These are phyloP conservation scores for Vachellia collinsii DNA, from an alignment of 306 rosid genomes.

Conservation along the genomic window DNA sequence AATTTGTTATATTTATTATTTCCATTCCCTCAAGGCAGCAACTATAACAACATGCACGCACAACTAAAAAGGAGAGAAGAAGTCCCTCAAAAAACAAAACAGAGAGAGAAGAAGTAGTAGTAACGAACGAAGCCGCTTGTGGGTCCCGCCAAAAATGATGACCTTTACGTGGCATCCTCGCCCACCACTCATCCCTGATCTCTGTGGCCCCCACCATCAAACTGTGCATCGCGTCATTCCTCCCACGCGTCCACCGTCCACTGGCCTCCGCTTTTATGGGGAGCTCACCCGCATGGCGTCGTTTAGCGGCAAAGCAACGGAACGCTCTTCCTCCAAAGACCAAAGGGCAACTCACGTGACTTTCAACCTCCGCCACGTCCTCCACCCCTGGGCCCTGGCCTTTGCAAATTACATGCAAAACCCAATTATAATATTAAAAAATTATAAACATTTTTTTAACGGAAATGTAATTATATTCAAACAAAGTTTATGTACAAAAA, in stretches of 20 bases:
- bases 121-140: background rate
- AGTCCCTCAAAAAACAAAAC: too few species aligned
- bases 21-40: background rate
- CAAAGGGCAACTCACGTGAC: conserved; percentile 23
- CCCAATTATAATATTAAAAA: too few species aligned
- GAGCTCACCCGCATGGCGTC: background rate
- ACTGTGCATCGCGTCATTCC: background rate
- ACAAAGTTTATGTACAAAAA: too few species aligned
- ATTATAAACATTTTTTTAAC: too few species aligned
- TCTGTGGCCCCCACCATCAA: background rate
- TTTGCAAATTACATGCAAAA: too few species aligned
- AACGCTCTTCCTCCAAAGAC: conserved; percentile 16
- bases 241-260: background rate
- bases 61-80: background rate
- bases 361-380: conserved; percentile 30
- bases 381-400: too few species aligned
- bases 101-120: background rate
- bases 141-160: conserved; percentile 15
- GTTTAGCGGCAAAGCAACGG: conserved; percentile 18
- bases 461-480: too few species aligned
- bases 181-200: background rate
- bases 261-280: background rate
- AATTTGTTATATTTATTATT: background rate
- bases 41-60: background rate
- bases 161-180: conserved; percentile 32